Evolutionary conservation across 2,329 filamentous ascomycete species (phyloP).

Genomic region (Cyphellophora europaea): DNA sequence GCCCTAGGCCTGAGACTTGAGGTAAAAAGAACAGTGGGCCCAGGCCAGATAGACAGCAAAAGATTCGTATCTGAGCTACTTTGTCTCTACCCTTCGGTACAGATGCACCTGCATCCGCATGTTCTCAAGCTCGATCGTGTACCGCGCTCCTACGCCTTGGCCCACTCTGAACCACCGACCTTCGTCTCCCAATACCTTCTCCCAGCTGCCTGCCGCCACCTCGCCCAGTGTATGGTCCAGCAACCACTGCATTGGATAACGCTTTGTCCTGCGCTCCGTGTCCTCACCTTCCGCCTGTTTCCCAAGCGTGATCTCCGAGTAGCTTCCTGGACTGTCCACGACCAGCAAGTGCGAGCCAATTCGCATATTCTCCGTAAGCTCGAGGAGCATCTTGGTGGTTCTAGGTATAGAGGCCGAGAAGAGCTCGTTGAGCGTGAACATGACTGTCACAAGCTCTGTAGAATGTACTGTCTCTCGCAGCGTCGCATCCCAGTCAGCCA

Average conservation of each 20-base stretch:
- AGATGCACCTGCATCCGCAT: conserved; percentile 93
- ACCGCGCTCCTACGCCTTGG: conserved; percentile 44
- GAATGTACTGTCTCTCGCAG: conserved; percentile 22
- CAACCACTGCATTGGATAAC: conserved; percentile 91
- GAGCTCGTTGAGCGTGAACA: conserved; percentile 94
- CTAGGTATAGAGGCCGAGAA: conserved; percentile 68
- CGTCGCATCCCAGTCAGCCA: conserved; percentile 23
- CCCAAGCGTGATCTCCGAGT: conserved; percentile 70
- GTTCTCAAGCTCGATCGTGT: conserved; percentile 81
- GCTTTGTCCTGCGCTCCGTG: no score
- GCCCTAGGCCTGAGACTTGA: no score
- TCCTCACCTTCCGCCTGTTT: conserved; percentile 28
- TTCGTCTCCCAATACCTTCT: conserved; percentile 64
- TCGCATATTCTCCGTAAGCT: conserved; percentile 50
- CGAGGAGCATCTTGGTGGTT: conserved; percentile 67
- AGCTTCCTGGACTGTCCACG: conserved; percentile 87
- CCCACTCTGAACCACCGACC: conserved; percentile 74
- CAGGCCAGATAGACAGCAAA: no score
- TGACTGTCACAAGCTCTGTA: conserved; percentile 60
- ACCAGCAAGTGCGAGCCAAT: conserved; percentile 65
- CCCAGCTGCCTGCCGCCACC: conserved; percentile 49
- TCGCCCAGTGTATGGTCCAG: conserved; percentile 66
- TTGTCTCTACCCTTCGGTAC: conserved; percentile 44
- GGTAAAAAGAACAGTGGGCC: no score
- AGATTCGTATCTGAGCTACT: no score